phyloP scores from a whole-genome alignment of 441 rosid species.

The Adansonia madagascariensis region DNA sequence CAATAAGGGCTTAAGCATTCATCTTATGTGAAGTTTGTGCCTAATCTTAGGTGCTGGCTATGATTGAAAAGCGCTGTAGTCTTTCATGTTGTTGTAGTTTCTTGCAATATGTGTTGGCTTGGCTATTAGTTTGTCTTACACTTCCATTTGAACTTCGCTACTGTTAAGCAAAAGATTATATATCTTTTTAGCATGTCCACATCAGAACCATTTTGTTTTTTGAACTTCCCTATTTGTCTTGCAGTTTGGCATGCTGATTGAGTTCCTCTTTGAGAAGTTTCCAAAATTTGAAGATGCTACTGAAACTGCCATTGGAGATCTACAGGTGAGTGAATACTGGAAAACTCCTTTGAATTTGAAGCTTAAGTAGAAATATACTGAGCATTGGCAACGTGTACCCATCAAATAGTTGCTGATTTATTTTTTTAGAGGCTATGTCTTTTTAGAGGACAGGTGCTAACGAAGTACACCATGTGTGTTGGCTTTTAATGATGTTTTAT shows the following conservation, averaged over 20 bases:
- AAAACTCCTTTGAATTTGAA: slow-evolving; percentile 26
- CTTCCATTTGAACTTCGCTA: neutral
- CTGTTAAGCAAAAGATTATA: slow-evolving; percentile 15
- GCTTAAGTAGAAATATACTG: slow-evolving; percentile 6
- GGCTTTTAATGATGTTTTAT: slow-evolving; percentile 6
- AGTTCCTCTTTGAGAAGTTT: slow-evolving; percentile 78
- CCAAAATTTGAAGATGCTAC: slow-evolving; percentile 67
- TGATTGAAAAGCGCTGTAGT: slow-evolving; percentile 10
- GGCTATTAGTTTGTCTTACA: neutral
- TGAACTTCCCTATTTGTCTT: slow-evolving; percentile 26
- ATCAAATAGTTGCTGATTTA: neutral
- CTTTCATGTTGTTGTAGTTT: slow-evolving; percentile 7
- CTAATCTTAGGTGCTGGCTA: slow-evolving; percentile 1
- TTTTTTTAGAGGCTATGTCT: neutral
- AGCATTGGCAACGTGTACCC: neutral
- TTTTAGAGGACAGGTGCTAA: neutral
- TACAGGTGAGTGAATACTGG: slow-evolving; percentile 63
- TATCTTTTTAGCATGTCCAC: neutral
- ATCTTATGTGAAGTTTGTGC: slow-evolving; percentile 1
- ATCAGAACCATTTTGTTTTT: neutral
- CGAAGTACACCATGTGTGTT: neutral
- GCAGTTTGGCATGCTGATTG: slow-evolving; percentile 98
- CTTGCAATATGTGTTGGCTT: neutral
- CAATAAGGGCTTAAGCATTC: slow-evolving; percentile 4
- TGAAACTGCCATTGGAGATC: slow-evolving; percentile 82